Conservation (phyloP, 768 basidiomycete species). For the Leucosporidium yakuticum region DNA sequence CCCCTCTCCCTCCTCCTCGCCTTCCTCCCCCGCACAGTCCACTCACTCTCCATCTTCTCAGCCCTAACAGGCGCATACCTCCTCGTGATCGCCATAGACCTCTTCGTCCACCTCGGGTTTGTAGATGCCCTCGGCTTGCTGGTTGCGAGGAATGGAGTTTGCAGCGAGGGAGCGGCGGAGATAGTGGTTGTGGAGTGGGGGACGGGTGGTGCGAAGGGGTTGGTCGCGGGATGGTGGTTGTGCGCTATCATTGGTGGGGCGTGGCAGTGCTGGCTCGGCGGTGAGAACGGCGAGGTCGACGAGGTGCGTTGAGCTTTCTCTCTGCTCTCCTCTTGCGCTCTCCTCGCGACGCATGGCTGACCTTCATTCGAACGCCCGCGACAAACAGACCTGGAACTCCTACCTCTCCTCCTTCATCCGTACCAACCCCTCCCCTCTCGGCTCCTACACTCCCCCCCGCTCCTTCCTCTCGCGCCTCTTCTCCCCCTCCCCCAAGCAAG, state of each 20-base stretch:
- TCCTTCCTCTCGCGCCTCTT: not conserved
- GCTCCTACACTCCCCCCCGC: not conserved
- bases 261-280: conserved; percentile 19
- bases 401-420: conserved; percentile 15
- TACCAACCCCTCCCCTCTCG: not conserved
- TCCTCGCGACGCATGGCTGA: not conserved
- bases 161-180: not conserved
- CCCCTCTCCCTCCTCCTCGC: not conserved
- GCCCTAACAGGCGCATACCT: conserved; percentile 13
- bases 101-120: conserved; percentile 10
- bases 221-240: conserved; percentile 25
- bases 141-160: not conserved
- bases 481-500: not conserved
- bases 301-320: conserved; percentile 7
- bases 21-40: not conserved
- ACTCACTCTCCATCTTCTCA: conserved; percentile 1
- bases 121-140: conserved; percentile 18
- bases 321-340: not conserved
- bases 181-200: not conserved
- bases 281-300: conserved; percentile 12
- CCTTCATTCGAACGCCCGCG: not conserved
- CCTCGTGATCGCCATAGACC: conserved; percentile 18
- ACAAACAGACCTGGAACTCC: conserved; percentile 19
- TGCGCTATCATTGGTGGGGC: not conserved
- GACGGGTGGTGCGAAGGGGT: not conserved